Evolutionary conservation across 768 basidiomycete species (phyloP).

Genomic region (Leccinum broughii): DNA sequence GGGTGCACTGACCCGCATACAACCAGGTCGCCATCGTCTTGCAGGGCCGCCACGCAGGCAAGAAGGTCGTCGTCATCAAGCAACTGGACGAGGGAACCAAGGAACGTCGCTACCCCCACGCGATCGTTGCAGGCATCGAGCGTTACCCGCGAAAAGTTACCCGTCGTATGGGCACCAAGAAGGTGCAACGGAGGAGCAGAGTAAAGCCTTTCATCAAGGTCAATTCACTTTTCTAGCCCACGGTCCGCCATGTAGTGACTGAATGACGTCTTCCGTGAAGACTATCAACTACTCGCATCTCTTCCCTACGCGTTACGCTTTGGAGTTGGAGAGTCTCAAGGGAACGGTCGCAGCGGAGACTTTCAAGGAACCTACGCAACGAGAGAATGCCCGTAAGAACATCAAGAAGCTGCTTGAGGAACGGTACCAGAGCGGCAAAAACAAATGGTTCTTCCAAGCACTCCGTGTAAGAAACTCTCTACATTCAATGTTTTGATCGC

Average conservation of each 20-base stretch:
- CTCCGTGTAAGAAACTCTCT: conserved; percentile 59
- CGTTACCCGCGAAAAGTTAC: conserved; percentile 98
- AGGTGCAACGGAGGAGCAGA: conserved; percentile 87
- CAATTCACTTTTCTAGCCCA: conserved; percentile 24
- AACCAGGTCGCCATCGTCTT: conserved; percentile 90
- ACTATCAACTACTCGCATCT: conserved; percentile 98
- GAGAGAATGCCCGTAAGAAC: conserved; percentile 92
- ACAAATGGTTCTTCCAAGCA: conserved; percentile 95
- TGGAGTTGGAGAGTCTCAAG: conserved; percentile 95
- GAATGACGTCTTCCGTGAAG: conserved; percentile 38
- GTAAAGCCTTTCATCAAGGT: conserved; percentile 99
- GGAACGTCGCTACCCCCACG: conserved; percentile 95
- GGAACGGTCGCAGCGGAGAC: conserved; percentile 81
- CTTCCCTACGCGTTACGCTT: conserved; percentile 98
- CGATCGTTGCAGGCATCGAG: conserved; percentile 97
- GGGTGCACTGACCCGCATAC: conserved; percentile 4
- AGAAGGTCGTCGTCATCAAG: conserved; percentile 99
- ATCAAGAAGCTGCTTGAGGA: conserved; percentile 98
- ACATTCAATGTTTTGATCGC: not conserved
- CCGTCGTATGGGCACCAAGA: conserved; percentile 96
- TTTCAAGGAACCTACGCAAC: conserved; percentile 96
- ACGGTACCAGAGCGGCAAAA: conserved; percentile 90
- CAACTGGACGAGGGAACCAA: conserved; percentile 97
- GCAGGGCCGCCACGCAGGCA: conserved; percentile 98
- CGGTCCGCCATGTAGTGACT: not conserved